phyloP scores from a whole-genome alignment of 176 grass and related monocot species.

The Carex myosuroides region DNA sequence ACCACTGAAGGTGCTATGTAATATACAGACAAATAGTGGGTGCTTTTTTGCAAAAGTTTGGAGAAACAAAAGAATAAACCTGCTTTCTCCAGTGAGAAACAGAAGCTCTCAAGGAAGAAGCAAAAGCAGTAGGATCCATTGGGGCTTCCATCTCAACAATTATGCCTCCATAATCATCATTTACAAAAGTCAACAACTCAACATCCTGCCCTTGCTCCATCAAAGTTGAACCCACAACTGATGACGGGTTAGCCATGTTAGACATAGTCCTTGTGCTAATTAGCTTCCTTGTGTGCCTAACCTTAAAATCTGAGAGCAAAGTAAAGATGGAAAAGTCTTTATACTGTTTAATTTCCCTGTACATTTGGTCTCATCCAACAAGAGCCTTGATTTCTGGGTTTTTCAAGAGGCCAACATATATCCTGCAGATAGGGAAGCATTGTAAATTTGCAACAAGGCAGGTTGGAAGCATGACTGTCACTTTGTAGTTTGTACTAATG shows the following conservation, averaged over 20 bases:
- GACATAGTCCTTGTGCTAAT: constrained; percentile 35
- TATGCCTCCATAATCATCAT: constrained; percentile 68
- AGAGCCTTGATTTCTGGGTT: neutral
- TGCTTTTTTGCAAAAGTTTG: neutral
- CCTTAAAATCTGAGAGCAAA: constrained; percentile 9
- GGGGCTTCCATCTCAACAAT: constrained; percentile 57
- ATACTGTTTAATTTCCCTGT: neutral
- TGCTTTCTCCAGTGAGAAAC: constrained; percentile 65
- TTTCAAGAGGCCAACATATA: neutral
- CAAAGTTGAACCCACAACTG: neutral
- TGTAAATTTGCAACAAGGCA: neutral
- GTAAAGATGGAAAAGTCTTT: neutral
- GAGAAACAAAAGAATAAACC: constrained; percentile 28
- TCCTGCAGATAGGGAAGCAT: neutral
- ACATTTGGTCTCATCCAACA: neutral
- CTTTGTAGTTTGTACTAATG: neutral
- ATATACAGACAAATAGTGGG: neutral
- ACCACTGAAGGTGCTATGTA: neutral
- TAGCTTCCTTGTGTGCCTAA: constrained; percentile 6
- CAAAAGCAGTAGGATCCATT: constrained; percentile 57
- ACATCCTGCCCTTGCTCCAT: constrained; percentile 11
- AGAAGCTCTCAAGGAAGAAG: constrained; percentile 53
- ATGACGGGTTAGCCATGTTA: constrained; percentile 18
- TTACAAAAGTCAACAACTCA: constrained; percentile 39
- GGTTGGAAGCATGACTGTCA: neutral